A percentile compares a stretch with the other conserved stretches of the same genome.
These are phyloP conservation scores for Neurospora sp. DNA, from an alignment of 495 filamentous ascomycete genomes.

Conservation along the genomic window DNA sequence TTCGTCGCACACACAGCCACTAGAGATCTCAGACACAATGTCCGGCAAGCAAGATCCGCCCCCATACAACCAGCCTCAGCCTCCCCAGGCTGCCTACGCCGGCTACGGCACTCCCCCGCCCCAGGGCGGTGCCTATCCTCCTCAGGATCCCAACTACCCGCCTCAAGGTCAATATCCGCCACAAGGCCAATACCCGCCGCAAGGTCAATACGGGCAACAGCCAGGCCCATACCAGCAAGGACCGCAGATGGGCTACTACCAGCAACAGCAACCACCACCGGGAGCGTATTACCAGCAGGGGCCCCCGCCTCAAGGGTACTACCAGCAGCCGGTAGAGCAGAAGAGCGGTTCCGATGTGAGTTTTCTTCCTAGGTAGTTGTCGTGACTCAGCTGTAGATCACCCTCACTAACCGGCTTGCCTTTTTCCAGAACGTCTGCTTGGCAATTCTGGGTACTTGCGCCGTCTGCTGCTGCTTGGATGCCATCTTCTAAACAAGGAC, in stretches of 20 bases:
- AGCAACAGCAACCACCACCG: slow-evolving; percentile 14
- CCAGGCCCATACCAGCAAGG: slow-evolving; percentile 24
- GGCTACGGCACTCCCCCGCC: slow-evolving; percentile 2
- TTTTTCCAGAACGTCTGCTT: slow-evolving; percentile 21
- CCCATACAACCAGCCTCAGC: slow-evolving; percentile 1
- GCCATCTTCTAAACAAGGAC: slow-evolving; percentile 28
- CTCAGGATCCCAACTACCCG: not conserved
- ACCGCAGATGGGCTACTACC: slow-evolving; percentile 34
- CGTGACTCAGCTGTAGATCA: not conserved
- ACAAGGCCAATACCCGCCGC: not conserved
- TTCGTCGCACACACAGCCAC: not conserved
- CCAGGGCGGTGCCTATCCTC: not conserved
- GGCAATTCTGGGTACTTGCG: slow-evolving; percentile 27
- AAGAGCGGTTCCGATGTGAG: slow-evolving; percentile 13
- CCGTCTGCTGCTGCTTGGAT: slow-evolving; percentile 42
- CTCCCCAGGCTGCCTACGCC: slow-evolving; percentile 9
- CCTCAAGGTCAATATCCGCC: not conserved
- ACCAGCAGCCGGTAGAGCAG: slow-evolving; percentile 15
- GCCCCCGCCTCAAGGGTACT: slow-evolving; percentile 12
- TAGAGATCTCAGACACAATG: not conserved
- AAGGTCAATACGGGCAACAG: slow-evolving; percentile 9
- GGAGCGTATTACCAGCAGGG: slow-evolving; percentile 11
- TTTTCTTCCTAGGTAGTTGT: not conserved
- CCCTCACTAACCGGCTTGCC: not conserved
- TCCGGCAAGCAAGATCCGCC: slow-evolving; percentile 2